Conservation (phyloP, 306 rosid genomes). For the Malus domestica region DNA sequence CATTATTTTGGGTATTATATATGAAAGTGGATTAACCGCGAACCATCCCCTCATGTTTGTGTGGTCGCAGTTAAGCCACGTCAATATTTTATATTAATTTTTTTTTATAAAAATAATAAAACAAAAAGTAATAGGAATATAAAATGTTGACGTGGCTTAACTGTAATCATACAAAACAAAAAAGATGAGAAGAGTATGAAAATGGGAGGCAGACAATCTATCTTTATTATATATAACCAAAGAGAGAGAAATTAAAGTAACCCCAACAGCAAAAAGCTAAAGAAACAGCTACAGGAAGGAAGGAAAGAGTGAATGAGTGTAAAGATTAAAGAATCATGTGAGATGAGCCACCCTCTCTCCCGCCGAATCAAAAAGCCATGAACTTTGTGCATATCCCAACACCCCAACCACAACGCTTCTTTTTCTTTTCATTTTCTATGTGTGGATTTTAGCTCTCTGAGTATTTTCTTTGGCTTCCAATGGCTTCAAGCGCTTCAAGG, state of each 20-base stretch:
- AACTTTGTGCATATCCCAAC: slow-evolving; percentile 33
- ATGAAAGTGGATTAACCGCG: too few relatives aligned
- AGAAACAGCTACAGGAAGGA: slow-evolving; percentile 8
- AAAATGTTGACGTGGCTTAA: too few relatives aligned
- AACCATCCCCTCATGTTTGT: too few relatives aligned
- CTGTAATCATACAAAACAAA: too few relatives aligned
- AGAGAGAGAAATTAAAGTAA: background rate
- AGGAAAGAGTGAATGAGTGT: slow-evolving; percentile 37
- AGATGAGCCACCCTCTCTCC: slow-evolving; percentile 25
- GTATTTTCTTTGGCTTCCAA: slow-evolving; percentile 23
- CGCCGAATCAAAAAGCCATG: slow-evolving; percentile 38
- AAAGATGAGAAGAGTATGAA: too few relatives aligned
- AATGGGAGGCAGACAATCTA: too few relatives aligned
- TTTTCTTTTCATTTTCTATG: background rate
- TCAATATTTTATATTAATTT: too few relatives aligned
- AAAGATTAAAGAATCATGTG: slow-evolving; percentile 48
- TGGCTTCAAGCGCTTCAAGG: slow-evolving; percentile 80
- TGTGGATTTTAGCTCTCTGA: background rate
- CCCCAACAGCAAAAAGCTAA: background rate
- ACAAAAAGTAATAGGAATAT: too few relatives aligned
- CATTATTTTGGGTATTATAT: background rate
- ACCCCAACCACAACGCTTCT: slow-evolving; percentile 15
- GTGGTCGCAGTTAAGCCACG: too few relatives aligned
- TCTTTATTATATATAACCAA: background rate
- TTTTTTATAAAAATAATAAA: too few relatives aligned